Evolutionary conservation across 345 rosid genomes (phyloP).

Genomic region (Pugionium dolabratum): DNA sequence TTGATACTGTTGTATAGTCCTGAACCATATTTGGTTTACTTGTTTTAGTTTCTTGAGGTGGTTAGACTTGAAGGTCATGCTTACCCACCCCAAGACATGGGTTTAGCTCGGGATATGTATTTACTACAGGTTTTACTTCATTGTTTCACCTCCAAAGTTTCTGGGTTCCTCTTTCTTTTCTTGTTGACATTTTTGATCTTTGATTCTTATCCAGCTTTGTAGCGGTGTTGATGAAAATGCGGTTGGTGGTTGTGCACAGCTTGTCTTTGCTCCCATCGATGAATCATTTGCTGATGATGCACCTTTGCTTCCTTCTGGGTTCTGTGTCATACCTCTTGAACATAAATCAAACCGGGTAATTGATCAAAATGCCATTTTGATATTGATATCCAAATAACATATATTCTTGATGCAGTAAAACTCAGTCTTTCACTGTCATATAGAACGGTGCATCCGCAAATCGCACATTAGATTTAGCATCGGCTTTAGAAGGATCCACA

Average conservation of each 20-base stretch:
- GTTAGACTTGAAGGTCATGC: constrained; percentile 90
- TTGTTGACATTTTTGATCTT: background rate
- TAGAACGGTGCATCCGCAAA: constrained; percentile 67
- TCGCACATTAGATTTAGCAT: constrained; percentile 89
- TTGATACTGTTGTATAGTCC: no score
- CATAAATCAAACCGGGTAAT: constrained; percentile 62
- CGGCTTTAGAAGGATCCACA: constrained; percentile 68
- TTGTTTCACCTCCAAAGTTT: constrained; percentile 9
- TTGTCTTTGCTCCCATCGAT: constrained; percentile 93
- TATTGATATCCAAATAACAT: background rate
- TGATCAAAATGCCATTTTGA: background rate
- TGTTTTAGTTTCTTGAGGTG: constrained; percentile 77
- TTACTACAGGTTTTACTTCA: constrained; percentile 65
- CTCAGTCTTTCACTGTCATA: constrained; percentile 18
- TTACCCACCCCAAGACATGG: constrained; percentile 83
- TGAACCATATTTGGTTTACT: background rate
- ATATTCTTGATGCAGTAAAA: constrained; percentile 1
- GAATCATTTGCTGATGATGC: constrained; percentile 99
- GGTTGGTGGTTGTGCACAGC: constrained; percentile 91
- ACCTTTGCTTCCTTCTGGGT: constrained; percentile 89
- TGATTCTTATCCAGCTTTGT: constrained; percentile 60
- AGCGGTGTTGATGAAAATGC: constrained; percentile 90
- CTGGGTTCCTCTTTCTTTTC: background rate
- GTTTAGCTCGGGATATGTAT: constrained; percentile 87
- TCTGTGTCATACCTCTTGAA: constrained; percentile 87